Percentiles rank a stretch among this genome's conserved stretches.
These are phyloP conservation scores for Ulota crispa DNA, from an alignment of 225 moss, liverwort and hornwort genomes.

Conservation along the genomic window DNA sequence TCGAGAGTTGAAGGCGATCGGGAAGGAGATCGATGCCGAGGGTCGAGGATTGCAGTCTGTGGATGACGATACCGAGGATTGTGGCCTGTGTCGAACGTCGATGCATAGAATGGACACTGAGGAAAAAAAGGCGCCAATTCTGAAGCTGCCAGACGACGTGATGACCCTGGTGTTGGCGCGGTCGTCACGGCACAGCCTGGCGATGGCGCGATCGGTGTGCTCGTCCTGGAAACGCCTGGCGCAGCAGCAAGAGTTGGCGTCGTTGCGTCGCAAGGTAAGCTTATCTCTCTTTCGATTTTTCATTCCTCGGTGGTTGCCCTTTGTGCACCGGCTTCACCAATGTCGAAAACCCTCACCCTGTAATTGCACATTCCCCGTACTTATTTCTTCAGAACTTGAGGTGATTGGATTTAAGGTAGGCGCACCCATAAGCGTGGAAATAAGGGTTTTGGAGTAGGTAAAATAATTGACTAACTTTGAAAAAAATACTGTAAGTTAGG, in stretches of 20 bases:
- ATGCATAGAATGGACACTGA: slow-evolving; percentile 33
- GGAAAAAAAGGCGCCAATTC: slow-evolving; percentile 32
- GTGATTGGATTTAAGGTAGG: neutral
- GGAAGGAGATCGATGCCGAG: neutral
- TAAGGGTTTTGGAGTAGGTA: too few relatives aligned
- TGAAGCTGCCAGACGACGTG: slow-evolving; percentile 48
- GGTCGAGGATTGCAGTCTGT: neutral
- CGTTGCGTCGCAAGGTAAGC: slow-evolving; percentile 34
- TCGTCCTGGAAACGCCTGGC: slow-evolving; percentile 50
- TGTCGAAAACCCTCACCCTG: neutral
- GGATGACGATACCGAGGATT: slow-evolving; percentile 14
- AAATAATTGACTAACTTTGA: too few relatives aligned
- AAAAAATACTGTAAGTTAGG: too few relatives aligned
- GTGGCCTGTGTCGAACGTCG: slow-evolving; percentile 7
- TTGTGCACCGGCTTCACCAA: neutral
- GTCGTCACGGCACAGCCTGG: slow-evolving; percentile 42
- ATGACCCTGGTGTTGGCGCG: slow-evolving; percentile 48
- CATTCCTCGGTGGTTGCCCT: neutral
- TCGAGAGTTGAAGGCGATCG: slow-evolving; percentile 7
- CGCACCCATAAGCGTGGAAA: too few relatives aligned
- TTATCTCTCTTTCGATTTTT: neutral
- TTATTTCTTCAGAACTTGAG: neutral
- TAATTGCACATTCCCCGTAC: neutral
- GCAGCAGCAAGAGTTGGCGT: slow-evolving; percentile 41
- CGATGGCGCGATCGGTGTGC: slow-evolving; percentile 36